Evolutionary conservation across 1,139 yeast species (phyloP).

Genomic region (Entelexis sorbosivorans): DNA sequence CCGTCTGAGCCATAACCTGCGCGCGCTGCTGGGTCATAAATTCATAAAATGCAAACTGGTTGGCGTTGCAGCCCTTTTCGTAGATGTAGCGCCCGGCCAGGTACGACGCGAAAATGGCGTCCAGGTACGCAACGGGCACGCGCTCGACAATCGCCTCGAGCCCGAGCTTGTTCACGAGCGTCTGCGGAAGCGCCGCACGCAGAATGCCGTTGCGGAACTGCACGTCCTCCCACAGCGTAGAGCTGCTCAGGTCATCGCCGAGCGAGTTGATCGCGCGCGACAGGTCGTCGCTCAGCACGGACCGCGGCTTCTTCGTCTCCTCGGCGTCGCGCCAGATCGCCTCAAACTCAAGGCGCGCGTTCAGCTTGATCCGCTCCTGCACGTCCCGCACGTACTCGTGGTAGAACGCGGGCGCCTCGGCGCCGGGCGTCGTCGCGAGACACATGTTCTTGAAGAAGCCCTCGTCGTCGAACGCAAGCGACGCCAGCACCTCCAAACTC

Average conservation of each 20-base stretch:
- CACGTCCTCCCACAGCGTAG: constrained; percentile 78
- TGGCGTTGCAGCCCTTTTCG: constrained; percentile 69
- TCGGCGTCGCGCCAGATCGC: constrained; percentile 73
- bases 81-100: constrained; percentile 85
- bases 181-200: constrained; percentile 63
- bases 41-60: constrained; percentile 75
- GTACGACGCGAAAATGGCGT: constrained; percentile 83
- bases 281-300: constrained; percentile 72
- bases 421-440: constrained; percentile 36
- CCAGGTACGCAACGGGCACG: constrained; percentile 79
- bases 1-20: not conserved
- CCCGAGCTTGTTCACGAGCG: constrained; percentile 65
- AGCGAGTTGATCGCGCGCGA: constrained; percentile 80
- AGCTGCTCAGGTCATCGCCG: constrained; percentile 75
- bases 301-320: constrained; percentile 56
- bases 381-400: constrained; percentile 72
- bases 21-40: constrained; percentile 35
- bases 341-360: constrained; percentile 78
- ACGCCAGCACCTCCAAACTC: constrained; percentile 88
- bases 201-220: constrained; percentile 69
- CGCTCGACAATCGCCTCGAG: constrained; percentile 57
- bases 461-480: constrained; percentile 79
- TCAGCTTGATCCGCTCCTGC: constrained; percentile 59
- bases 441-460: constrained; percentile 72
- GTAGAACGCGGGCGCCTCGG: constrained; percentile 57